A percentile compares a stretch with the other conserved stretches of the same genome.
phyloP scores from a whole-genome alignment of 2,329 filamentous ascomycete genomes.

The Seiridium cupressi region DNA sequence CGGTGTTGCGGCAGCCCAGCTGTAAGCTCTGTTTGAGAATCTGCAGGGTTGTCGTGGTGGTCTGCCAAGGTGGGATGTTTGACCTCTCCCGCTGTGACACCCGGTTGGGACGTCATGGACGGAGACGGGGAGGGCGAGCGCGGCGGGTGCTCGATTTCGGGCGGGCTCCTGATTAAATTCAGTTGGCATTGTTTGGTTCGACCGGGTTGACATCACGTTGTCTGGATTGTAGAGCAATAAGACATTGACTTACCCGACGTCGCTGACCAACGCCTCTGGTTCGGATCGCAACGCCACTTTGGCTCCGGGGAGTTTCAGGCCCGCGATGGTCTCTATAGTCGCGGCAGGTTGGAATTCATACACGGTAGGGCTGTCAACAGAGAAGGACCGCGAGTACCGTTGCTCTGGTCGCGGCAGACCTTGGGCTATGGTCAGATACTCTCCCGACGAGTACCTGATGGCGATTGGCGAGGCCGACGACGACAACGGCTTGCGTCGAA shows the following conservation, averaged over 20 bases:
- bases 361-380: slow-evolving; percentile 59
- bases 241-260: slow-evolving; percentile 28
- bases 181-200: slow-evolving; percentile 3
- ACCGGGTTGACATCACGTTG: neutral
- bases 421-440: slow-evolving; percentile 32
- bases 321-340: slow-evolving; percentile 7
- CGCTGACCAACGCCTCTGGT: neutral
- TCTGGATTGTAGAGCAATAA: slow-evolving; percentile 26
- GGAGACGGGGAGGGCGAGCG: slow-evolving; percentile 8
- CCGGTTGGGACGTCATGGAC: slow-evolving; percentile 17
- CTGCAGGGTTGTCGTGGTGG: slow-evolving; percentile 37
- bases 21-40: slow-evolving; percentile 39
- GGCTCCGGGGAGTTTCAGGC: slow-evolving; percentile 7
- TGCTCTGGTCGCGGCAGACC: slow-evolving; percentile 49
- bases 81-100: slow-evolving; percentile 24
- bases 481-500: slow-evolving; percentile 62
- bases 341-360: slow-evolving; percentile 52
- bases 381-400: slow-evolving; percentile 52
- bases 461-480: slow-evolving; percentile 51
- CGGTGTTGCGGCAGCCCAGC: slow-evolving; percentile 43
- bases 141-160: slow-evolving; percentile 16
- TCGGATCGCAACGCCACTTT: slow-evolving; percentile 1
- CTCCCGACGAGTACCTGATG: slow-evolving; percentile 44
- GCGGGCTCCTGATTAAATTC: slow-evolving; percentile 22
- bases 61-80: slow-evolving; percentile 20